Evolutionary conservation across 192 early-diverging fungal species (phyloP).

Genomic region (Backusella morwellensis): DNA sequence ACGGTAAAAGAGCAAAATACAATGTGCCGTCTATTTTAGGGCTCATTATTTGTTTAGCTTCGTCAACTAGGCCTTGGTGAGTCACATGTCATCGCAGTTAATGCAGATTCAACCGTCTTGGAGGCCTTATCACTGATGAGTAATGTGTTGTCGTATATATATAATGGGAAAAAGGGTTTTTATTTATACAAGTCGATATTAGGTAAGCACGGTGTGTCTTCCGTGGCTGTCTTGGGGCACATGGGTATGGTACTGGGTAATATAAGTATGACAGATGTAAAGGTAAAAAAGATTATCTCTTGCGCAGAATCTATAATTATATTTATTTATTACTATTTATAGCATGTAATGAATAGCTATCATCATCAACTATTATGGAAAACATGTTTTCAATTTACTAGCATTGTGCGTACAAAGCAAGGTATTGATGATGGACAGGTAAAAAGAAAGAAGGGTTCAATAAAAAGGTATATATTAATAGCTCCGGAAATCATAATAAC

Average conservation of each 20-base stretch:
- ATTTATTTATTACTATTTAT: conserved; percentile 4
- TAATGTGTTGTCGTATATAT: conserved; percentile 13
- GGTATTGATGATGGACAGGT: conserved; percentile 68
- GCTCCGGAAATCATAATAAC: background rate
- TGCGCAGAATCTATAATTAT: background rate
- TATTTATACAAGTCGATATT: background rate
- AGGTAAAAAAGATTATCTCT: conserved; percentile 30
- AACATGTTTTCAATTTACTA: conserved; percentile 64
- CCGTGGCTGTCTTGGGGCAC: conserved; percentile 56
- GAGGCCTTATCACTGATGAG: conserved; percentile 66
- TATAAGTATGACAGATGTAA: conserved; percentile 70
- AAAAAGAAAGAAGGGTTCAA: background rate
- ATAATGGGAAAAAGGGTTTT: background rate
- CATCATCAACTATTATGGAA: conserved; percentile 46
- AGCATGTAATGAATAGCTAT: conserved; percentile 38
- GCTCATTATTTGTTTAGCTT: conserved; percentile 30
- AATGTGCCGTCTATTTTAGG: no score
- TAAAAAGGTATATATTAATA: no score
- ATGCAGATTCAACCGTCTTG: conserved; percentile 53
- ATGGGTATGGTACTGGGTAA: conserved; percentile 59
- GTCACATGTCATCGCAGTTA: conserved; percentile 51
- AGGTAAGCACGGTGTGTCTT: conserved; percentile 60
- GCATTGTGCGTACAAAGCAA: conserved; percentile 55
- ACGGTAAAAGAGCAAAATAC: conserved; percentile 30
- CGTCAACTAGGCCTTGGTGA: conserved; percentile 55